Conservation (phyloP, 257 asterid species). For the Solanum medicagineum region DNA sequence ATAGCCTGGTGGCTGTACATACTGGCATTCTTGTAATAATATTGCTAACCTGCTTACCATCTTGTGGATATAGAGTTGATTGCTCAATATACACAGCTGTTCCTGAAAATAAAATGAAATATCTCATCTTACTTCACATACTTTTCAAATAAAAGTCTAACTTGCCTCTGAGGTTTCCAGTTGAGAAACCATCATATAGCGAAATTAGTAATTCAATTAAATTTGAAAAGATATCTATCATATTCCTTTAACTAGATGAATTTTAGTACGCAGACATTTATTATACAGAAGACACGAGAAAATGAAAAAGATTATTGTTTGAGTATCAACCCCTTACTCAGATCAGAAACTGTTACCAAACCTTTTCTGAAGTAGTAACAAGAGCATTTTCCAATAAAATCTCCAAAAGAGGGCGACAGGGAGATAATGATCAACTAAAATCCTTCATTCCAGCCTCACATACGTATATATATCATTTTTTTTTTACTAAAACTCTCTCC, state of each 20-base stretch:
- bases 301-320: background rate
- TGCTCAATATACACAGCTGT: conserved; percentile 77
- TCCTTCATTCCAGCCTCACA: background rate
- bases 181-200: background rate
- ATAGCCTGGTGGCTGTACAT: background rate
- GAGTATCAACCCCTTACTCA: background rate
- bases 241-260: background rate
- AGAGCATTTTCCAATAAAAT: background rate
- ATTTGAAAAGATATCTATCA: background rate
- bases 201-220: background rate
- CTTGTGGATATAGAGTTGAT: conserved; percentile 72
- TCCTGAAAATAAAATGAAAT: conserved; percentile 39
- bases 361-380: background rate
- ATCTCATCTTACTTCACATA: background rate
- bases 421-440: background rate
- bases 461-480: background rate
- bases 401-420: background rate
- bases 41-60: conserved; percentile 83
- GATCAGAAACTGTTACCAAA: background rate
- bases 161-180: background rate
- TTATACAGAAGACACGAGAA: background rate
- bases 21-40: background rate
- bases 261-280: background rate
- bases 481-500: background rate
- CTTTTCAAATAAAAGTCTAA: background rate